A percentile compares a stretch with the other conserved stretches of the same genome.
These are phyloP conservation scores for Globisporangium spinosum DNA, from an alignment of 352 stramenopile genomes.

Conservation along the genomic window DNA sequence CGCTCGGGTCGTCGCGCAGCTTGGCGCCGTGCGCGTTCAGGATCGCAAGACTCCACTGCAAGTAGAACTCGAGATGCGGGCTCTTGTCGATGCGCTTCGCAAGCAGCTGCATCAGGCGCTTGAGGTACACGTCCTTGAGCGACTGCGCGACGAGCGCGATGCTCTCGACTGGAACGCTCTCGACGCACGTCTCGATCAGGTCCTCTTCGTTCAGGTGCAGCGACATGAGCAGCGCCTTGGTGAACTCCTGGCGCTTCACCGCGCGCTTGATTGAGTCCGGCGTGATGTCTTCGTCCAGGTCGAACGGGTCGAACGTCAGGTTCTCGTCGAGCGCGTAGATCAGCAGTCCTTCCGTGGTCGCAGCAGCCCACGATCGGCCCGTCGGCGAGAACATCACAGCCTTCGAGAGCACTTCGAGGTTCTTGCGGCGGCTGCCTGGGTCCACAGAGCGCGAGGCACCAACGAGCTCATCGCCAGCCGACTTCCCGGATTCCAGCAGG, in stretches of 20 bases:
- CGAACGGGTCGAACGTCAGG: constrained; percentile 98
- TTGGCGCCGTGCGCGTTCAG: constrained; percentile 92
- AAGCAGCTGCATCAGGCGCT: constrained; percentile 91
- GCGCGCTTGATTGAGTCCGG: constrained; percentile 89
- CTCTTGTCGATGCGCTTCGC: constrained; percentile 90
- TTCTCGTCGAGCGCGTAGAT: constrained; percentile 96
- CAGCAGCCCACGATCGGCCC: constrained; percentile 94
- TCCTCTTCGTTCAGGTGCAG: constrained; percentile 96
- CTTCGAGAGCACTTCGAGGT: constrained; percentile 87
- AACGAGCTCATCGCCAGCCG: constrained; percentile 51
- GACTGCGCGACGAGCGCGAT: constrained; percentile 90
- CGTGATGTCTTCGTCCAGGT: constrained; percentile 97
- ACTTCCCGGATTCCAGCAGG: constrained; percentile 27
- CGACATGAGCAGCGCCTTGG: constrained; percentile 93
- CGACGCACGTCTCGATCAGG: constrained; percentile 90
- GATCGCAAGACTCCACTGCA: constrained; percentile 94
- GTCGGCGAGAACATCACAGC: constrained; percentile 97
- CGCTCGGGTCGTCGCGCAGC: constrained; percentile 69
- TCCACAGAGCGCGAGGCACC: constrained; percentile 90
- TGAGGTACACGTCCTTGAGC: constrained; percentile 90
- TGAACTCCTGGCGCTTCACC: constrained; percentile 87
- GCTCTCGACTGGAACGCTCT: constrained; percentile 85
- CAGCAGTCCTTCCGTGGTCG: constrained; percentile 96
- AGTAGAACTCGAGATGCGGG: constrained; percentile 97
- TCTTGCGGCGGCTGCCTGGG: constrained; percentile 82